Percentiles rank a stretch among this genome's conserved stretches.
Evolutionary conservation across 2,329 filamentous ascomycete species (phyloP).

Genomic region (Colletotrichum destructivum): DNA sequence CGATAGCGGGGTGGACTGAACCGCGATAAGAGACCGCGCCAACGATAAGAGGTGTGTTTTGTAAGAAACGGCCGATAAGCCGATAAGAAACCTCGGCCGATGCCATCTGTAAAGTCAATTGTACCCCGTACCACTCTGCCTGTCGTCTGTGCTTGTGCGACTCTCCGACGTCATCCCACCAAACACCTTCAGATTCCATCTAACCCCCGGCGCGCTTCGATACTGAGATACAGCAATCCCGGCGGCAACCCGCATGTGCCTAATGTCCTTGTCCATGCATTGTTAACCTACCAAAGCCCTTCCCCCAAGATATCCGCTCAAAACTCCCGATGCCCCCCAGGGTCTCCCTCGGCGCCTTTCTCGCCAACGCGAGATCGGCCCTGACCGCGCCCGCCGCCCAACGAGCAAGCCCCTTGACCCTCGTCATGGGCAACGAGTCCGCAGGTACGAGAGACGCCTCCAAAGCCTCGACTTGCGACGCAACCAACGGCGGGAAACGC

Average conservation of each 20-base stretch:
- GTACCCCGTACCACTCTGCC: not conserved
- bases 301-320: too few relatives aligned
- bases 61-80: not conserved
- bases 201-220: conserved; percentile 11
- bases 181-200: not conserved
- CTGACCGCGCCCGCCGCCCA: conserved; percentile 61
- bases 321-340: conserved; percentile 49
- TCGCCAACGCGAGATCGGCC: conserved; percentile 64
- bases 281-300: not conserved
- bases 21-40: conserved; percentile 15
- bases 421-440: conserved; percentile 79
- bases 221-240: not conserved
- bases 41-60: not conserved
- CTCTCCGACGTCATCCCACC: conserved; percentile 34
- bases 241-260: conserved; percentile 8
- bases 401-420: conserved; percentile 65
- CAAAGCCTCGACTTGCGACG: not conserved
- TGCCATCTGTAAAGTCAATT: conserved; percentile 17
- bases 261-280: not conserved
- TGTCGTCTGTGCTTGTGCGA: not conserved
- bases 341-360: conserved; percentile 64
- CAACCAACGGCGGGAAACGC: not conserved
- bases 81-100: conserved; percentile 14
- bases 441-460: conserved; percentile 63
- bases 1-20: conserved; percentile 13